A percentile compares a stretch with the other conserved stretches of the same genome.
These are phyloP conservation scores for Dictyostelium discoideum DNA, from an alignment of 78 protist species.

Conservation along the genomic window dicty_2.7 NC_007088.5:8297501-8298000, in stretches of 20 bases:
- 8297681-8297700: background rate
- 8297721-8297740: background rate
- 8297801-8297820: background rate
- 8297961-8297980: background rate
- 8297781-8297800: conserved; percentile 1
- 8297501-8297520: background rate
- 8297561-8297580: background rate
- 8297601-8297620: background rate
- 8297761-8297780: background rate
- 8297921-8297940: background rate
- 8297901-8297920: background rate
- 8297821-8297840: background rate
- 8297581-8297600: background rate
- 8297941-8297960: background rate
- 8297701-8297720: background rate
- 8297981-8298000: background rate
- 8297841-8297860: background rate
- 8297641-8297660: background rate
- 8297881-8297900: background rate
- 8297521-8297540: background rate
- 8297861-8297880: background rate
- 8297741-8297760: background rate
- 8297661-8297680: background rate
- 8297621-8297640: conserved; percentile 11
- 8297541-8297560: background rate